phyloP scores from a whole-genome alignment of 345 rosid species.

The Draba incana region DNA sequence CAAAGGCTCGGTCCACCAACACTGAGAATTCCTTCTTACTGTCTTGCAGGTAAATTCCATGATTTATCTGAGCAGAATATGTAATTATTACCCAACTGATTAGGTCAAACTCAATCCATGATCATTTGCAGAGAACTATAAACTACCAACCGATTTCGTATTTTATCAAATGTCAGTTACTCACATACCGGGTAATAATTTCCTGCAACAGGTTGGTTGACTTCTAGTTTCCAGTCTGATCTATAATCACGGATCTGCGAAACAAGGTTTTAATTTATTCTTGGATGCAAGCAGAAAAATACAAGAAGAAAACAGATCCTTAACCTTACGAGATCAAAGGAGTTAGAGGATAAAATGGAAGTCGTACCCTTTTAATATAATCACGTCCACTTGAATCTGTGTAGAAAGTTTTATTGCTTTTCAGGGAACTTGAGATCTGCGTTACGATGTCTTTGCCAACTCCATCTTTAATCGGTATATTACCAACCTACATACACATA shows the following conservation, averaged over 20 bases:
- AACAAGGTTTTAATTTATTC: constrained; percentile 17
- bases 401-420: constrained; percentile 66
- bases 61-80: constrained; percentile 66
- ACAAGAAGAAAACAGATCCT: neutral
- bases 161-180: constrained; percentile 6
- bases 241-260: constrained; percentile 90
- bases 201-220: constrained; percentile 90
- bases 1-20: constrained; percentile 86
- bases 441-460: constrained; percentile 74
- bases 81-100: constrained; percentile 8
- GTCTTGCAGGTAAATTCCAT: constrained; percentile 87
- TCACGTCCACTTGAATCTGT: constrained; percentile 90
- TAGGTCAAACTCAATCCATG: constrained; percentile 27
- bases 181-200: constrained; percentile 90
- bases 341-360: constrained; percentile 5
- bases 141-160: constrained; percentile 17
- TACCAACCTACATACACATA: constrained; percentile 60
- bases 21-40: constrained; percentile 76
- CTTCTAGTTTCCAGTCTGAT: constrained; percentile 91
- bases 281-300: too few species aligned
- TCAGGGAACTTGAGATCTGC: constrained; percentile 62
- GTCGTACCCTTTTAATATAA: constrained; percentile 68
- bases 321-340: constrained; percentile 12
- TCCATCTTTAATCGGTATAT: constrained; percentile 69
- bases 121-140: constrained; percentile 26